Evolutionary conservation across 768 basidiomycete species (phyloP), one percentile per base, ranked within the genome.

Genomic region (Psilocybe cubensis): DNA sequence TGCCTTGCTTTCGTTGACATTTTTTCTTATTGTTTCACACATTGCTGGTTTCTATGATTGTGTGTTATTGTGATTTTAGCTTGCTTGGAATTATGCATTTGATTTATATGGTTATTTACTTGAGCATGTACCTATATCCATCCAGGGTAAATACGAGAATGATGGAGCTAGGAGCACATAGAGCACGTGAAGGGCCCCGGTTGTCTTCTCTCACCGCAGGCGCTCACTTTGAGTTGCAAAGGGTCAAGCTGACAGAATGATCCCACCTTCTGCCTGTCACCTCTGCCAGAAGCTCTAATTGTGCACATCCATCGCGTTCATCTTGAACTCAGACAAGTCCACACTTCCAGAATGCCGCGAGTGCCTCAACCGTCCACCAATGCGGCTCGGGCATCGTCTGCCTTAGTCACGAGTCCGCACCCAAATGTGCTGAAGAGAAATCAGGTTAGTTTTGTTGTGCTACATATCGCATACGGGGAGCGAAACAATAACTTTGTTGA

Each of bases 341-440:
- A 28, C 46, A 29, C 27, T 21, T 29, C 33, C 28, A 57, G 25
- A 57, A 66, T 66, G 65, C 65, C 65, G 40, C 58, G 61, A 61
- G 65, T 63, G 23, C 46, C 65, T n/a, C 63, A 62, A 28, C 63
- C 46, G 57, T 45, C 61, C 46, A 24, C 55, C 21, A 56, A 59
- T 61, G 52, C 35, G 38, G 58, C 27, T 62, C 62, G 28, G 41
- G 41, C 23, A 21, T 54, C 58, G 18, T 61, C 57, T 47, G 63
- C 67, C 35, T 57, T 64, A 12, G 17, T 53, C 33, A 42, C 60
- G 23, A 66, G 54, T 54, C 61, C 70, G 42, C 76, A 79, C 60
- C 77, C 79, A 3, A 82, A 79, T 65, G 79, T 82, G 25, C 69
- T 83, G 25, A 84, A 82, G 62, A 69, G 82, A 50, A 84, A 84